Evolutionary conservation across 179 eudicot genomes (phyloP), one percentile per base, ranked within the genome.

Genomic region (Spergularia azorica): DNA sequence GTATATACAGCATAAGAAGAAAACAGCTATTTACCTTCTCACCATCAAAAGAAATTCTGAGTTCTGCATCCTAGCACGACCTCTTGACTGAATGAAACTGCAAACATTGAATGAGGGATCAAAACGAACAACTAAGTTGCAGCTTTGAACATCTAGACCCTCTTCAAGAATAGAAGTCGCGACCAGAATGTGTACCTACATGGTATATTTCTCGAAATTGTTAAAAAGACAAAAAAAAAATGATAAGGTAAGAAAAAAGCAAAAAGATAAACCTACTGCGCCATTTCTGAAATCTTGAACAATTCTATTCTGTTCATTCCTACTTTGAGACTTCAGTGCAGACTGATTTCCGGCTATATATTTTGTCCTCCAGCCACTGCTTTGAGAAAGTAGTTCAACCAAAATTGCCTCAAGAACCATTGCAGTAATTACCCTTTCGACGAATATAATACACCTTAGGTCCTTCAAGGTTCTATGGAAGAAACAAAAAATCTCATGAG

Each of bases 21-120:
- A 52, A 60, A 26, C 18, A 79, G 21, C 55, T 75, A 26, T 26
- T 26, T 26, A 95, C 99, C 90, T 90, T 75, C 80, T 80, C 57
- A 94, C 88, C 94, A 96, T 87, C 74, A 94, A 43, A 71, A 96
- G 48, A 79, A 90, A 96, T 56, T 90, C 93, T 18, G 98, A 94
- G 73, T 89, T 87, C 51, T 82, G 81, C 93, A 86, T 90, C 51
- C 98, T 87, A 73, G 99, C 99, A 76, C 97, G 97, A 11, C 99
- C 99, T 77, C 96, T 91, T 26, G 99, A 96, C 84, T 96, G 99
- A 82, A 94, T 96, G 83, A 92, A 96, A 81, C 99, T 94, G 80
- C 97, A 92, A 72, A 94, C 86, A 50, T 91, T 96, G 36, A 86
- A 80, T 20, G 97, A 89, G 9, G 83, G 97, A 82, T 96, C 98